Percentiles rank a stretch among this genome's conserved stretches.
Evolutionary conservation across 176 grass and related monocot genomes (phyloP).

Genomic region (Oryza meridionalis): DNA sequence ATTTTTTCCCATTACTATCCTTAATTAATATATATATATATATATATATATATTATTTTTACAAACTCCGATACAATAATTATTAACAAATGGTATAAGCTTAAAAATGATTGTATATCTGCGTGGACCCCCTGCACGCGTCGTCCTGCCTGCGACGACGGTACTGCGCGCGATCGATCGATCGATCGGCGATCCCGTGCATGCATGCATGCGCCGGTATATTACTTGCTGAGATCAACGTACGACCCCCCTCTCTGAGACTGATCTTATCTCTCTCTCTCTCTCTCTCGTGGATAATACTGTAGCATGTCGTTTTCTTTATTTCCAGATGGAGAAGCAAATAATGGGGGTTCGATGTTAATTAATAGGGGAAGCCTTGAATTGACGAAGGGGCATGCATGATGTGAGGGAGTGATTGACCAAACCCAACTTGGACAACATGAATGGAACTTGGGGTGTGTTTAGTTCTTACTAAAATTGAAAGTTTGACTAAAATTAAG

Average conservation of each 20-base stretch:
- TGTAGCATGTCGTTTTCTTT: background rate
- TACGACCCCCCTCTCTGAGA: background rate
- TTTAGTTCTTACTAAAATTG: no score
- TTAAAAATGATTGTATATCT: no score
- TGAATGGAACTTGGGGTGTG: no score
- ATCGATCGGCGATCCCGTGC: background rate
- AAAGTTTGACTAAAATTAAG: no score
- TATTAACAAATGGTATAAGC: no score
- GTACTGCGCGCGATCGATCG: background rate
- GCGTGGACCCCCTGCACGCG: background rate
- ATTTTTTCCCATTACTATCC: no score
- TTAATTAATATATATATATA: no score
- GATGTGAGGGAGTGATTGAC: constrained; percentile 2
- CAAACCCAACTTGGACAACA: background rate
- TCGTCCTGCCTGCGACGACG: background rate
- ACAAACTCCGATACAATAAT: no score
- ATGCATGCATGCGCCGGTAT: background rate
- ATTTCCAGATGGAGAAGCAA: background rate
- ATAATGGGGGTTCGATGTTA: no score
- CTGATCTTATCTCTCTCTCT: background rate
- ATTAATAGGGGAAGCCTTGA: background rate
- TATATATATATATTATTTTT: no score
- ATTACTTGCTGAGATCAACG: background rate
- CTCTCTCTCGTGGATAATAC: no score
- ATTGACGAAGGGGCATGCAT: background rate